Evolutionary conservation across 306 rosid species (phyloP).

Genomic region (Rosa lucieae): DNA sequence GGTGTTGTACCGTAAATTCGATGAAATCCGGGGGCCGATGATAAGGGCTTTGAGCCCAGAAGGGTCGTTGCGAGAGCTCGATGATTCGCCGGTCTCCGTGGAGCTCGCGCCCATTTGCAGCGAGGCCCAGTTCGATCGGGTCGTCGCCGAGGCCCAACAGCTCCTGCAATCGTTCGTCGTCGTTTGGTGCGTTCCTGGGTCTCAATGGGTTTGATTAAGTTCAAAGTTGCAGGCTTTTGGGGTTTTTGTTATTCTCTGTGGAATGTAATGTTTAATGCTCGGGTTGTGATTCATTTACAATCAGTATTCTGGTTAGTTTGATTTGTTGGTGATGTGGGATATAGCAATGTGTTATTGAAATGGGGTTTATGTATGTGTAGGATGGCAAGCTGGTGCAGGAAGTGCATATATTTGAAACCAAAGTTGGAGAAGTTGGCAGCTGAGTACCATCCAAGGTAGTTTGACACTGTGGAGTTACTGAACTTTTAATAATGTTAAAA

Average conservation of each 20-base stretch:
- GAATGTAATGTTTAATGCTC: background rate
- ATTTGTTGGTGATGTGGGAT: background rate
- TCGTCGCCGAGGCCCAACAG: conserved; percentile 39
- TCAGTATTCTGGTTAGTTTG: background rate
- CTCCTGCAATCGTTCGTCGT: conserved; percentile 36
- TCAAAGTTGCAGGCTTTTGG: background rate
- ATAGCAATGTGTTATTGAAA: background rate
- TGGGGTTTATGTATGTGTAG: conserved; percentile 48
- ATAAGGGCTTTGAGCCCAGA: conserved; percentile 29
- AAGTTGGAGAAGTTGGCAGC: conserved; percentile 82
- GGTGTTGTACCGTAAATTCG: conserved; percentile 16
- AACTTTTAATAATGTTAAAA: background rate
- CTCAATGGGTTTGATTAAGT: background rate
- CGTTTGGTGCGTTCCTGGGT: conserved; percentile 39
- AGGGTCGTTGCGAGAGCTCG: conserved; percentile 39
- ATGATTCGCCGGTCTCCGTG: conserved; percentile 51
- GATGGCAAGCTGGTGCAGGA: conserved; percentile 96
- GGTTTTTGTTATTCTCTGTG: background rate
- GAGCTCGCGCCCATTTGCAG: conserved; percentile 41
- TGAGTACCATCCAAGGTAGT: conserved; percentile 65
- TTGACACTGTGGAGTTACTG: background rate
- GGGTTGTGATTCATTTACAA: background rate
- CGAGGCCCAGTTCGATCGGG: conserved; percentile 51
- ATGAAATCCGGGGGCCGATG: background rate
- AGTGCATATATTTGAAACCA: conserved; percentile 82